A percentile compares a stretch with the other conserved stretches of the same genome.
phyloP scores from a whole-genome alignment of 1,284 basidiomycete genomes.

The Mycena sp. region DNA sequence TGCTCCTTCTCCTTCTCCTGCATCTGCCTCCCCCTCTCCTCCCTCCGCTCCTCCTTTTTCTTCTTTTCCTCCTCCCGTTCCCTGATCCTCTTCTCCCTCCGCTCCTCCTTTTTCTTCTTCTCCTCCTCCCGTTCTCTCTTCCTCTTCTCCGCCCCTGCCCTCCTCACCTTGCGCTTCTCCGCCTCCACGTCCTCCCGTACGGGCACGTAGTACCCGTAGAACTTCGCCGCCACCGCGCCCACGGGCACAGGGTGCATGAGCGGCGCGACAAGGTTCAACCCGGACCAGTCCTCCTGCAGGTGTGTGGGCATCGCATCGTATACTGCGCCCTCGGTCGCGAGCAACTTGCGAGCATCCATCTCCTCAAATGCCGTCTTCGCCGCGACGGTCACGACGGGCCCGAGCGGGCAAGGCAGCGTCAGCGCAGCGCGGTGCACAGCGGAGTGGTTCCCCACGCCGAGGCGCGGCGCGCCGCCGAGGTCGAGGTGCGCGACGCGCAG shows the following conservation, averaged over 20 bases:
- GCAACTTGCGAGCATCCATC: slow-evolving; percentile 13
- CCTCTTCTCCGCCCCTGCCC: background rate
- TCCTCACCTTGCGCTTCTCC: slow-evolving; percentile 4
- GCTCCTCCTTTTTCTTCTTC: background rate
- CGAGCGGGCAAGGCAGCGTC: slow-evolving; percentile 11
- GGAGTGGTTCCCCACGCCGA: slow-evolving; percentile 24
- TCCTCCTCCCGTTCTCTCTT: background rate
- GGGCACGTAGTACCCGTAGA: slow-evolving; percentile 51
- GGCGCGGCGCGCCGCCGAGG: slow-evolving; percentile 9
- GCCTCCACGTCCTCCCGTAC: slow-evolving; percentile 23
- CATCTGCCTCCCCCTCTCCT: background rate
- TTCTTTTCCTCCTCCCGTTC: background rate
- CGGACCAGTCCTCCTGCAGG: slow-evolving; percentile 14
- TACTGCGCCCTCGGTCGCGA: slow-evolving; percentile 15
- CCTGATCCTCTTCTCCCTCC: background rate
- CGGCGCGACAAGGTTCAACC: slow-evolving; percentile 19
- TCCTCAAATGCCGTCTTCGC: slow-evolving; percentile 9
- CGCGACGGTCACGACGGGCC: slow-evolving; percentile 18
- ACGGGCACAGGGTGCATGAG: slow-evolving; percentile 43
- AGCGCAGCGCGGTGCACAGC: slow-evolving; percentile 21
- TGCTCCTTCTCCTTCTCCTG: no score
- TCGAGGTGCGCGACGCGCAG: slow-evolving; percentile 23
- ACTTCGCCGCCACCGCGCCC: slow-evolving; percentile 50
- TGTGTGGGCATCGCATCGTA: slow-evolving; percentile 15
- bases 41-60: background rate